phyloP scores from a whole-genome alignment of 768 basidiomycete genomes.

The Suillus subluteus region DNA sequence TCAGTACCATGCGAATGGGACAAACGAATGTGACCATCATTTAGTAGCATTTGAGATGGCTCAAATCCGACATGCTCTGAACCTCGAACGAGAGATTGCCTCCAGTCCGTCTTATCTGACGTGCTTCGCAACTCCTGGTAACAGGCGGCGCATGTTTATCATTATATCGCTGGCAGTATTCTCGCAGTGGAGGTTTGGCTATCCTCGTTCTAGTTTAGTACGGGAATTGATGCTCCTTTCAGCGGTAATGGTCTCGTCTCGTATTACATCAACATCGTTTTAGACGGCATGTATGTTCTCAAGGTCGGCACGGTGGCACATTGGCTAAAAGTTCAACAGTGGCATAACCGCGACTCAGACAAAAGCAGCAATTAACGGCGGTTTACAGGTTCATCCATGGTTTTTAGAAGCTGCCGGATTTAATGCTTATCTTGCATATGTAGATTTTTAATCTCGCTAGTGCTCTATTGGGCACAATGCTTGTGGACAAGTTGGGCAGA shows the following conservation, averaged over 20 bases:
- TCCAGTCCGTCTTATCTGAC: slow-evolving; percentile 51
- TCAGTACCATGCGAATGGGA: slow-evolving; percentile 71
- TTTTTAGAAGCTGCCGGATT: neutral
- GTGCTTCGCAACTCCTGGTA: slow-evolving; percentile 65
- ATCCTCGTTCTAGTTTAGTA: slow-evolving; percentile 1
- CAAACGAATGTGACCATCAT: slow-evolving; percentile 57
- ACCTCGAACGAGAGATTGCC: slow-evolving; percentile 60
- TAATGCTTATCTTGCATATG: neutral
- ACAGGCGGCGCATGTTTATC: slow-evolving; percentile 67
- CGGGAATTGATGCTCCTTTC: neutral
- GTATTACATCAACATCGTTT: slow-evolving; percentile 72
- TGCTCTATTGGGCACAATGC: slow-evolving; percentile 60
- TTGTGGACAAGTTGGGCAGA: slow-evolving; percentile 71
- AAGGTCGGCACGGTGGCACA: neutral
- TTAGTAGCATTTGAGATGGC: slow-evolving; percentile 55
- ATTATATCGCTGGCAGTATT: slow-evolving; percentile 70
- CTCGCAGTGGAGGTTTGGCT: slow-evolving; percentile 70
- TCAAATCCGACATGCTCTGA: slow-evolving; percentile 71
- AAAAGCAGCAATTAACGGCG: slow-evolving; percentile 65
- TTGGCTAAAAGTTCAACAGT: neutral
- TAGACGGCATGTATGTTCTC: slow-evolving; percentile 50
- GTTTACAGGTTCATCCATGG: slow-evolving; percentile 48
- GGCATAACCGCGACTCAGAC: slow-evolving; percentile 57
- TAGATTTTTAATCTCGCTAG: slow-evolving; percentile 67
- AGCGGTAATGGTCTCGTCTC: slow-evolving; percentile 73